phyloP scores from a whole-genome alignment of 2,329 filamentous ascomycete genomes.

The Ophiocordyceps australis region DNA sequence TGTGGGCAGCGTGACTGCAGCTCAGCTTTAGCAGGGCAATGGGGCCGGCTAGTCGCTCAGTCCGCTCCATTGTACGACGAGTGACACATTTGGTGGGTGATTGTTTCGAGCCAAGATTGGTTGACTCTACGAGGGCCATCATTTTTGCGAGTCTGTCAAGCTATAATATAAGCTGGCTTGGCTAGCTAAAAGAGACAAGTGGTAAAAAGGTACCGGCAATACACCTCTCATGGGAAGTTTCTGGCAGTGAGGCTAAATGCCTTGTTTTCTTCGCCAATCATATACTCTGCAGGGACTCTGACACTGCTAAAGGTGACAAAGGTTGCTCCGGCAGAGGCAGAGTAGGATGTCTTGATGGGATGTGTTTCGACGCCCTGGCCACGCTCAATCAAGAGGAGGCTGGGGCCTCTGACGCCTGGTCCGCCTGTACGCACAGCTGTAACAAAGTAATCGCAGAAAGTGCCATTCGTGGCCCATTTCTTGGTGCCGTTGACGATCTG shows the following conservation, averaged over 20 bases:
- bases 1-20: conserved; percentile 58
- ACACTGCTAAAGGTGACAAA: conserved; percentile 75
- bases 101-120: conserved; percentile 69
- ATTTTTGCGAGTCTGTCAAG: conserved; percentile 53
- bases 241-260: conserved; percentile 69
- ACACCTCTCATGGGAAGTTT: conserved; percentile 75
- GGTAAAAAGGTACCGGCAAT: conserved; percentile 46
- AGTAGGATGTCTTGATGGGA: conserved; percentile 68
- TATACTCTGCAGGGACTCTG: conserved; percentile 62
- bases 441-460: conserved; percentile 71
- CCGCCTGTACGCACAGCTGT: conserved; percentile 66
- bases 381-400: conserved; percentile 57
- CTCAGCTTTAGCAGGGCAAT: conserved; percentile 72
- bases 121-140: conserved; percentile 71
- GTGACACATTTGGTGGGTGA: conserved; percentile 77
- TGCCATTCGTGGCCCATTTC: conserved; percentile 77
- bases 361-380: conserved; percentile 60
- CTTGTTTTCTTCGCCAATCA: conserved; percentile 70
- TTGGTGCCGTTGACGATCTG: conserved; percentile 52
- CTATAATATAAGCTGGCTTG: not conserved
- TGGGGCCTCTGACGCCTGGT: conserved; percentile 60
- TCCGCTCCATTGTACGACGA: conserved; percentile 66
- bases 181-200: not conserved
- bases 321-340: conserved; percentile 57
- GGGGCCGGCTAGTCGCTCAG: conserved; percentile 57